Evolutionary conservation across 257 asterid species (phyloP).

Genomic region (Solanum habrochaites): DNA sequence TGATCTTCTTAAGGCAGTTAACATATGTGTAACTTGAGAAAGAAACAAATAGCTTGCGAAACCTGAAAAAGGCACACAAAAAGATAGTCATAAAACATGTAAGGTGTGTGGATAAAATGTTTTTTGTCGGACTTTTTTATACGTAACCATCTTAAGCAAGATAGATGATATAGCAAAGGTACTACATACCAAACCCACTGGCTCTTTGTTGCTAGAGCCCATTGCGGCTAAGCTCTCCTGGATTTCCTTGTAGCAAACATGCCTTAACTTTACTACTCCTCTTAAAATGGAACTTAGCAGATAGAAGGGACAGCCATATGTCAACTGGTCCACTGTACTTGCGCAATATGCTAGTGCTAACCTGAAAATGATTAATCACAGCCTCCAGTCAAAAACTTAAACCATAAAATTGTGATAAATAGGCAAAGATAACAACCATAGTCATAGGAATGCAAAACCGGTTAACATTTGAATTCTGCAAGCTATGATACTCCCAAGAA

Average conservation of each 20-base stretch:
- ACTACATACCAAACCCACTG: conserved; percentile 81
- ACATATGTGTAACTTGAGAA: conserved; percentile 76
- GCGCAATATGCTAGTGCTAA: conserved; percentile 61
- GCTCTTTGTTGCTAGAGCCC: conserved; percentile 85
- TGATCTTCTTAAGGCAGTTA: conserved; percentile 55
- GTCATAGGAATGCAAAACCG: neutral
- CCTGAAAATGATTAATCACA: conserved; percentile 24
- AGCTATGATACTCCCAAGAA: neutral
- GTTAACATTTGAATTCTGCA: neutral
- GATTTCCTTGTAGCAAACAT: conserved; percentile 59
- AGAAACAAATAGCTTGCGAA: conserved; percentile 70
- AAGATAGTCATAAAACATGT: neutral
- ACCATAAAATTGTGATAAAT: neutral
- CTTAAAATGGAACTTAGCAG: conserved; percentile 8
- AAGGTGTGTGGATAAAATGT: neutral
- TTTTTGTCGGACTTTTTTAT: neutral
- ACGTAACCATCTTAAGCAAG: neutral
- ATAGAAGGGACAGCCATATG: conserved; percentile 57
- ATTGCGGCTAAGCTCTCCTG: conserved; percentile 61
- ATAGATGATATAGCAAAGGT: neutral
- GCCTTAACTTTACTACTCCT: conserved; percentile 17
- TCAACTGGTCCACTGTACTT: conserved; percentile 79
- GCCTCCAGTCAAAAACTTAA: neutral
- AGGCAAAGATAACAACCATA: neutral
- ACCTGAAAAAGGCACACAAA: conserved; percentile 45